phyloP scores from a whole-genome alignment of 2,329 filamentous ascomycete species.

The Pyricularia pennisetigena region DNA sequence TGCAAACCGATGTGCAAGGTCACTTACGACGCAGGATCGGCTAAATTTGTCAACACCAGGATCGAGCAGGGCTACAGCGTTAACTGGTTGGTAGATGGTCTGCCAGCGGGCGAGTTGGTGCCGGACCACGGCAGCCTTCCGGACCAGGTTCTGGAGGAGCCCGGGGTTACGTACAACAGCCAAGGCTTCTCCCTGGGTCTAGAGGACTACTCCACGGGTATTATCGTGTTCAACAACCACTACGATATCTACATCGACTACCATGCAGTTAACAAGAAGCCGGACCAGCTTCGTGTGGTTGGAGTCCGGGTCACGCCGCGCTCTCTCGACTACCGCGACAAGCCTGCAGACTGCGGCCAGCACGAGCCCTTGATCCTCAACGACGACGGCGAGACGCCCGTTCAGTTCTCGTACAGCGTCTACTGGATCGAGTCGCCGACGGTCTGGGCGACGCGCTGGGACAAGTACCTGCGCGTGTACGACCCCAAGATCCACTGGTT shows the following conservation, averaged over 20 bases:
- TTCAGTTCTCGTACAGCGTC: constrained; percentile 87
- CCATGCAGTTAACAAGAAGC: constrained; percentile 61
- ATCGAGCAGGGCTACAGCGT: constrained; percentile 83
- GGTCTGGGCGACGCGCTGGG: constrained; percentile 94
- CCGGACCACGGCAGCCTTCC: not conserved
- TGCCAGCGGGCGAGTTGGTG: constrained; percentile 68
- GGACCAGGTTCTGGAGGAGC: constrained; percentile 57
- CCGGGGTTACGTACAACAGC: constrained; percentile 76
- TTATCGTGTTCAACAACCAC: constrained; percentile 72
- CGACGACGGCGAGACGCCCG: constrained; percentile 48
- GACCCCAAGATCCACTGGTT: constrained; percentile 99
- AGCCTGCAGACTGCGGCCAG: constrained; percentile 49
- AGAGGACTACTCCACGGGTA: constrained; percentile 36
- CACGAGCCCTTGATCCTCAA: constrained; percentile 53
- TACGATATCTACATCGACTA: constrained; percentile 93
- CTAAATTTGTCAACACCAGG: constrained; percentile 71
- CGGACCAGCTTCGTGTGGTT: constrained; percentile 73
- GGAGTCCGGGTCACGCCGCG: constrained; percentile 81
- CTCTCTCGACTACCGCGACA: constrained; percentile 53
- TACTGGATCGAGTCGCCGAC: constrained; percentile 78
- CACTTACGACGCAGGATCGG: constrained; percentile 52
- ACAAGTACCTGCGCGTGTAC: constrained; percentile 96
- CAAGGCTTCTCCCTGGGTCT: constrained; percentile 78
- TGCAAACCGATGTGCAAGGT: constrained; percentile 73
- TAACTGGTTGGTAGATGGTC: constrained; percentile 91